Evolutionary conservation across 106 monocot genomes (phyloP), one percentile per base, ranked within the genome.

Genomic region (Dendrobium nobile): DNA sequence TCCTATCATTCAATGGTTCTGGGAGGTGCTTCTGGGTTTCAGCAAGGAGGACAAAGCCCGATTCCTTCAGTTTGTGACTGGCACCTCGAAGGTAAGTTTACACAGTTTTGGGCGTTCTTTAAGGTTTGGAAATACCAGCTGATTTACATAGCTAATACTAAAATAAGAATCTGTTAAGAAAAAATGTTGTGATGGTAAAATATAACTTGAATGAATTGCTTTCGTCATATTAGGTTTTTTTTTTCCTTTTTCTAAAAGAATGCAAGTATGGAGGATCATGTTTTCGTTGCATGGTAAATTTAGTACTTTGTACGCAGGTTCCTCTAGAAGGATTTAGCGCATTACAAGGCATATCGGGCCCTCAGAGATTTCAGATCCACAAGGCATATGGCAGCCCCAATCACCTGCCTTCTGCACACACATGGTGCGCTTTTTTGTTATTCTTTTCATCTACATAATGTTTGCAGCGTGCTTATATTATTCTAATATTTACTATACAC

Each of bases 21-120:
- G 99, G 99, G 95, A 95, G 75, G 88, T 99, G 33, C 89, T 99
- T 86, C 91, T 93, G 41, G 91, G 90, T 24, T 93, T 99, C 78
- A 99, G 93, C 88, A 95, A 99, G 75, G 99, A 99, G 84, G 99
- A 99, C 82, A 99, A 95, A 86, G 99, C 99, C 73, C 91, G 95
- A 33, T 91, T 99, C 77, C 80, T 99, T 83, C 99, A 99, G 82
- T 99, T 99, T 85, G 99, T 99, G 24, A 99, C 99, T 28, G 99
- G 99, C 80, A 99, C 99, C 73, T 99, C 99, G 37, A 99, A 99
- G 99, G 98, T 94, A 80, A 22, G 33, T 75, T 22, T 58, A 31
- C 8, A 22, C 61, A 22, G 4, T 61, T 61, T 10, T n/a, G 4
- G n/a, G 22, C 22, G 13, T 51, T 51, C 51, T 51, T 13, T 51